Conservation (phyloP, 768 basidiomycete genomes). For the Lactarius pseudohatsudake region DNA sequence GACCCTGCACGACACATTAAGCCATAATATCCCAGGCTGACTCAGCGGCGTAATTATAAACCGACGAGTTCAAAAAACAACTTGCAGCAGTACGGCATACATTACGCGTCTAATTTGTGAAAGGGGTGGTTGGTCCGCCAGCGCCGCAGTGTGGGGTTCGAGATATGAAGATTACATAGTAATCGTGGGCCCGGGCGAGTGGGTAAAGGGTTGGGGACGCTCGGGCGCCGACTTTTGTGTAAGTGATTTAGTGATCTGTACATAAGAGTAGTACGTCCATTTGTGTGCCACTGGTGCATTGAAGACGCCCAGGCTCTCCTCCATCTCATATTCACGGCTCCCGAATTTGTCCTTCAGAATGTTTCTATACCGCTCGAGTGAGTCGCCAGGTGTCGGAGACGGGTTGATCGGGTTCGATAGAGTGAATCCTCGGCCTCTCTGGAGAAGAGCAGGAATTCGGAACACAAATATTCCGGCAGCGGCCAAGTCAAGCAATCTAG, state of each 20-base stretch:
- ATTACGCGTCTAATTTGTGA: background rate
- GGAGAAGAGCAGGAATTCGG: background rate
- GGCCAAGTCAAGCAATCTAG: background rate
- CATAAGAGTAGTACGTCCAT: constrained; percentile 3
- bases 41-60: background rate
- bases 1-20: constrained; percentile 7
- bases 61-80: background rate
- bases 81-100: background rate
- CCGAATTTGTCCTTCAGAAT: background rate
- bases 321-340: constrained; percentile 16
- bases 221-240: background rate
- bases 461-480: background rate
- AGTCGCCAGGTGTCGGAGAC: background rate
- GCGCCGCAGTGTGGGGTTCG: background rate
- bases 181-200: background rate
- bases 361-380: background rate
- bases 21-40: background rate
- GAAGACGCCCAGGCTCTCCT: background rate
- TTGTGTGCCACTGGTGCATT: background rate
- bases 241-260: background rate
- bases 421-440: background rate
- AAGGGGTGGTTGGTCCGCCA: background rate
- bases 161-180: background rate
- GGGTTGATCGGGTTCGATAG: background rate
- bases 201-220: background rate